Base-by-base conservation (phyloP, 2,329 filamentous ascomycete species). In the Clonostachys byssicola region DNA sequence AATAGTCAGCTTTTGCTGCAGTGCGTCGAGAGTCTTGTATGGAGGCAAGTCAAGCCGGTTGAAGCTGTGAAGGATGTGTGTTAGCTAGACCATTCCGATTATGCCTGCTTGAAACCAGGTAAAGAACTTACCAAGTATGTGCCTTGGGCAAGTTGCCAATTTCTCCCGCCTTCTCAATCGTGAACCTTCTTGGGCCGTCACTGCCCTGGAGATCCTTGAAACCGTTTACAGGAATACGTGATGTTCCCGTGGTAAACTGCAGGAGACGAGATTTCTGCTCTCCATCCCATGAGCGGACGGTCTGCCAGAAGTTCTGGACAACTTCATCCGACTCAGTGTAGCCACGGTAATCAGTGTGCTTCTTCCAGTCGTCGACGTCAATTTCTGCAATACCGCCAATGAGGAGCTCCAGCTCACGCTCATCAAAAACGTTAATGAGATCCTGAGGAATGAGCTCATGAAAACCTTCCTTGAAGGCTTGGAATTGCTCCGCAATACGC, bases 301-400 rank as follows among this genome's bases (percentile, higher is more conserved):
- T 92, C 76, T 96, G 92, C 94, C 94, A 99, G 80, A 99, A 99
- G 75, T 95, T 92, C 67, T 95, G 89, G 55, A 99, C 94, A 23
- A 99, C 94, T 62, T 96, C 90, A 60, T 99, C 94, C 48, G 86
- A 91, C 71, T 99, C 94, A 10, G 95, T 96, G 78, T 99, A 99
- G 47, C 94, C 94, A 58, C 94, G 88, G 70, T 99, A 99, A 64
- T 99, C 94, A 42, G 94, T 99, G 72, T 99, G 94, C 77, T 99
- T 99, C 86, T 99, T 97, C 94, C 94, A 99, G 70, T 99, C 94
- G 51, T 99, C 94, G 14, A 99, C 92, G 61, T 99, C 94, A 57
- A 99, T 99, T 70, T 99, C 94, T n/a, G 94, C 94, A 59, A 99
- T 99, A 78, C 94, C 94, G 55, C 94, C 94, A 62, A 99, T 97